These are phyloP conservation scores for Globisporangium nunn DNA, from an alignment of 352 stramenopile species.

Conservation along the genomic window DNA sequence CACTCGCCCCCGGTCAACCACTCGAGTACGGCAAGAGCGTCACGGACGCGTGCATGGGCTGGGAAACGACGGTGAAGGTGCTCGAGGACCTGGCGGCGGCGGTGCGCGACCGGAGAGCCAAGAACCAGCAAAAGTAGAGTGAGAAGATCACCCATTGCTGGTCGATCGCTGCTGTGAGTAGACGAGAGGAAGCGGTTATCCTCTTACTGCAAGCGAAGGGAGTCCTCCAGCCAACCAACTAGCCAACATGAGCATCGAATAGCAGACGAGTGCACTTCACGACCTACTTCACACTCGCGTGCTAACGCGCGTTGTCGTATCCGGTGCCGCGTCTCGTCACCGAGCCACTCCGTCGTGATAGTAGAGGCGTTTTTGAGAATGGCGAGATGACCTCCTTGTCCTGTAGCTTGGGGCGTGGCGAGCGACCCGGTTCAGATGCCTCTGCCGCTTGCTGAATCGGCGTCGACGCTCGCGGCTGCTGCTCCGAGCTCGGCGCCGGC, in stretches of 20 bases:
- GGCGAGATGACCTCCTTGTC: constrained; percentile 39
- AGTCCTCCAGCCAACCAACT: background rate
- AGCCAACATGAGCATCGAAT: background rate
- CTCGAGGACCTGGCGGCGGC: constrained; percentile 67
- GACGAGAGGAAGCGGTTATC: background rate
- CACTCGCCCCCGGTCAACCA: constrained; percentile 61
- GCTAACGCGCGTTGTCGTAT: constrained; percentile 55
- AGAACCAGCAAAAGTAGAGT: constrained; percentile 24
- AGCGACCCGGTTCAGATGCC: constrained; percentile 21
- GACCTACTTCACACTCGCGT: background rate
- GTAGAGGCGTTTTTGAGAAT: constrained; percentile 57
- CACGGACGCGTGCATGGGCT: constrained; percentile 87
- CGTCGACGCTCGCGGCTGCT: constrained; percentile 12
- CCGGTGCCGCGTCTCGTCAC: constrained; percentile 31
- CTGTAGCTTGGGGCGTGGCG: constrained; percentile 29
- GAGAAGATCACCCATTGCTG: background rate
- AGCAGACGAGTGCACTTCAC: background rate
- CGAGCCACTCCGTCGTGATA: constrained; percentile 30
- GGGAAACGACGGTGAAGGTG: constrained; percentile 70
- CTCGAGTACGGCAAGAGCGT: constrained; percentile 88
- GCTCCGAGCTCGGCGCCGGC: background rate
- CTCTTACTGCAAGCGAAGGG: no score
- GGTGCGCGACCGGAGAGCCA: constrained; percentile 63
- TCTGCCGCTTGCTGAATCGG: constrained; percentile 11
- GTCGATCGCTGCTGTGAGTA: background rate